phyloP scores from a whole-genome alignment of 257 asterid species.

The Solanum boliviense region DNA sequence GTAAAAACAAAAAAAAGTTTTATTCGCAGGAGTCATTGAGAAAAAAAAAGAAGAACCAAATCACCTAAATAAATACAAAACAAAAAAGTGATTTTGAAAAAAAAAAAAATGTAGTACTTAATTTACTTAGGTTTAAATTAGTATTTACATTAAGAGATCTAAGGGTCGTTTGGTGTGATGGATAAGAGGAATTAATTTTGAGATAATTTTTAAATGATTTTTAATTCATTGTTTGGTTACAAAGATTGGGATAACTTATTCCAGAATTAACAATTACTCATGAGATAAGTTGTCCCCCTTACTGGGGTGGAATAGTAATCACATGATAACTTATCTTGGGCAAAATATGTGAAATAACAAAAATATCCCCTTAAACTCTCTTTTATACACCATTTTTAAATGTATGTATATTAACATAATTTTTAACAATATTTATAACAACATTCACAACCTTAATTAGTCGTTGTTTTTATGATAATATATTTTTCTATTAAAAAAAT shows the following conservation, averaged over 20 bases:
- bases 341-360: too few species aligned
- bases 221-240: too few species aligned
- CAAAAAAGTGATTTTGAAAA: background rate
- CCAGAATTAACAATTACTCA: too few species aligned
- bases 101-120: background rate
- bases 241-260: background rate
- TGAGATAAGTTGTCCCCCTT: too few species aligned
- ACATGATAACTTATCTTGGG: background rate
- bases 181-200: too few species aligned
- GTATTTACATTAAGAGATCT: background rate
- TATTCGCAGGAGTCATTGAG: background rate
- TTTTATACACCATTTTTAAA: background rate
- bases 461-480: background rate
- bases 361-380: background rate
- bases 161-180: background rate
- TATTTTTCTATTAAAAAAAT: too few species aligned
- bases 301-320: too few species aligned
- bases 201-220: too few species aligned
- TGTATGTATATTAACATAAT: too few species aligned
- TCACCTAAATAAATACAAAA: background rate
- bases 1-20: background rate
- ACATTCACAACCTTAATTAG: background rate
- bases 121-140: background rate
- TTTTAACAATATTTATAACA: background rate
- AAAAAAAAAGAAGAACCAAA: too few species aligned